A percentile compares a stretch with the other conserved stretches of the same genome.
Conservation (phyloP, 2,329 filamentous ascomycete genomes). For the Shiraia sp. region DNA sequence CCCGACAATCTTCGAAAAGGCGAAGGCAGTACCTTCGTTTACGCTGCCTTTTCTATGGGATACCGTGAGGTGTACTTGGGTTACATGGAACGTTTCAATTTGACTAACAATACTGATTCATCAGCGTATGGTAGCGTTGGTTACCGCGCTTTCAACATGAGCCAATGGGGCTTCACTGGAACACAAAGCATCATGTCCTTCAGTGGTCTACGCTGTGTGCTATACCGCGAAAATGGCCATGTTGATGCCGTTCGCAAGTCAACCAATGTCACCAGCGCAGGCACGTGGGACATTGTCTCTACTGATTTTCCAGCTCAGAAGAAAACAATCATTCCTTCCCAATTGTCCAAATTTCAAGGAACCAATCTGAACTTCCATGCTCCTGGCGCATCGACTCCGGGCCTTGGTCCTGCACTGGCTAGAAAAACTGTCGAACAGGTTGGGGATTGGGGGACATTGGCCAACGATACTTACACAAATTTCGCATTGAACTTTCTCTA, state of each 20-base stretch:
- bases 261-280: neutral
- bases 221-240: neutral
- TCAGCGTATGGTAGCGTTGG: neutral
- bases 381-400: constrained; percentile 1
- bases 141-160: constrained; percentile 1
- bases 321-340: constrained; percentile 1
- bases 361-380: constrained; percentile 6
- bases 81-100: neutral
- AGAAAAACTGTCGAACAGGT: neutral
- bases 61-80: constrained; percentile 3
- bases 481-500: constrained; percentile 14
- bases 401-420: constrained; percentile 2
- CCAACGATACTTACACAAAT: constrained; percentile 3
- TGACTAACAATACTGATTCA: neutral
- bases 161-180: neutral
- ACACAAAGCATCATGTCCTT: neutral
- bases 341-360: constrained; percentile 1
- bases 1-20: neutral
- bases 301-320: neutral
- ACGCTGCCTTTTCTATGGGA: constrained; percentile 2
- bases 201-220: neutral
- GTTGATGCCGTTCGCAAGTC: neutral
- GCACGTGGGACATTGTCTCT: neutral
- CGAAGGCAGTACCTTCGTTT: neutral
- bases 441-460: neutral